Evolutionary conservation across 139 green algal genomes (phyloP).

Genomic region (Edaphochlamys debaryana): DNA sequence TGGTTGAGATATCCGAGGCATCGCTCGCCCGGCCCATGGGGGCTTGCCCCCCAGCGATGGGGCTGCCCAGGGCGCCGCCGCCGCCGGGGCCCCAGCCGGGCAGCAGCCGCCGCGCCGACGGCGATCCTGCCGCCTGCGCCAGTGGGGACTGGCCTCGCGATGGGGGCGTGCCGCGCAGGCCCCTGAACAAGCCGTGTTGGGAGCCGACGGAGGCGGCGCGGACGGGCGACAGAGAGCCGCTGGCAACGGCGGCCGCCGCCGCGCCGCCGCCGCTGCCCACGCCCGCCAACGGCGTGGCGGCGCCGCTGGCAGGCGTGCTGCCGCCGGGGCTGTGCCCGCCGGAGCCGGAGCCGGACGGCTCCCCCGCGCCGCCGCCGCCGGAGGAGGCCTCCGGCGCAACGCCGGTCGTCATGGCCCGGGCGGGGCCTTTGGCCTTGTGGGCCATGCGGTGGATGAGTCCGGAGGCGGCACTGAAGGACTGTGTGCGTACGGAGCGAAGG

Average conservation of each 20-base stretch:
- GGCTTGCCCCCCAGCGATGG: not conserved
- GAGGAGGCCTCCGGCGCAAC: too few relatives aligned
- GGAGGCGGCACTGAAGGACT: constrained; percentile 15
- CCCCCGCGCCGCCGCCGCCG: not conserved
- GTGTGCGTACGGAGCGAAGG: not conserved
- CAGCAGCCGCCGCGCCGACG: constrained; percentile 2
- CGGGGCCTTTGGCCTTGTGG: not conserved
- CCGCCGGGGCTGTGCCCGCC: not conserved
- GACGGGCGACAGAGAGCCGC: too few relatives aligned
- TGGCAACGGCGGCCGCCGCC: too few relatives aligned
- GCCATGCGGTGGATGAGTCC: constrained; percentile 20
- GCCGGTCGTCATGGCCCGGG: not conserved
- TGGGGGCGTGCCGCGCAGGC: too few relatives aligned
- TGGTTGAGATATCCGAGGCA: not conserved
- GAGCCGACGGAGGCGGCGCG: not conserved
- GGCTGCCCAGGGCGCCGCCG: too few relatives aligned
- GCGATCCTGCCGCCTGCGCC: not conserved
- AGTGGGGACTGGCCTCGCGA: not conserved
- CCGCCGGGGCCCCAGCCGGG: not conserved
- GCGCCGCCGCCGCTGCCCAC: too few relatives aligned
- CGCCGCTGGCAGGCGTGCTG: not conserved
- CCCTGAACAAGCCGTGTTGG: not conserved
- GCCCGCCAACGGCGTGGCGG: not conserved
- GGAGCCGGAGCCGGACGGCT: not conserved
- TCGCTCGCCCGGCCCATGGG: not conserved